Base-by-base conservation (phyloP, 1,284 basidiomycete genomes). In the Ustilago nuda region DNA sequence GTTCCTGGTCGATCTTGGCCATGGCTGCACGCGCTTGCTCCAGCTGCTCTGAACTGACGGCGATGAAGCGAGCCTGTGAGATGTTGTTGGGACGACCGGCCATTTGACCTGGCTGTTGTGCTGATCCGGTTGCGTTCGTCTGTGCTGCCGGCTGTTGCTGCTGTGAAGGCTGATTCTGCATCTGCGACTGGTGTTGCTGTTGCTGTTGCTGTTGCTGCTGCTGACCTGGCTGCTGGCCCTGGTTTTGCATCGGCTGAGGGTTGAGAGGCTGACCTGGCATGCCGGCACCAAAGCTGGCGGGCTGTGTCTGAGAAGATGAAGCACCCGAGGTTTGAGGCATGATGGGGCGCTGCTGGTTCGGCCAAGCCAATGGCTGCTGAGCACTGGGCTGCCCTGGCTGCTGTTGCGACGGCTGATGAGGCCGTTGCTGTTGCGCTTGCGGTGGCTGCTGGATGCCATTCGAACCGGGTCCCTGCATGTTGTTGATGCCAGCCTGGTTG, bases 31-130 rank as follows among this genome's bases (percentile, higher is more conserved):
- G 72, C 0, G 82, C 80, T 39, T 84, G 75, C 48, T 81, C 78
- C 3, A 84, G 67, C 78, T 80, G 79, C 43, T 82, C 74, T 27
- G 80, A 68, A 13, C 69, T 76, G 7, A 84, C 76, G 2, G 79
- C 66, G 37, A 73, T 79, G 65, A 71, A 72, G 30, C 67, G 65
- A n/a, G 72, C 74, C 51, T 76, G 73, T 37, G 72, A 67, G 65
- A 78, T 67, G 56, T 74, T 77, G 54, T 65, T 54, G 7, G 67
- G 74, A 27, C 65, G 68, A 7, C 37, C 59, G 7, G 66, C 65
- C 57, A 71, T 63, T 32, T 74, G 71, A 19, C 52, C 66, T 39
- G 61, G 62, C 30, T 61, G 62, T 32, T 50, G 48, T 50, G 48
- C 8, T 33, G 50, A 55, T 11, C 35, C 61, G 15, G 66, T 7